Percentiles rank a stretch among this genome's conserved stretches.
Conservation (phyloP, 768 basidiomycete genomes). For the Austroboletus eburneus region DNA sequence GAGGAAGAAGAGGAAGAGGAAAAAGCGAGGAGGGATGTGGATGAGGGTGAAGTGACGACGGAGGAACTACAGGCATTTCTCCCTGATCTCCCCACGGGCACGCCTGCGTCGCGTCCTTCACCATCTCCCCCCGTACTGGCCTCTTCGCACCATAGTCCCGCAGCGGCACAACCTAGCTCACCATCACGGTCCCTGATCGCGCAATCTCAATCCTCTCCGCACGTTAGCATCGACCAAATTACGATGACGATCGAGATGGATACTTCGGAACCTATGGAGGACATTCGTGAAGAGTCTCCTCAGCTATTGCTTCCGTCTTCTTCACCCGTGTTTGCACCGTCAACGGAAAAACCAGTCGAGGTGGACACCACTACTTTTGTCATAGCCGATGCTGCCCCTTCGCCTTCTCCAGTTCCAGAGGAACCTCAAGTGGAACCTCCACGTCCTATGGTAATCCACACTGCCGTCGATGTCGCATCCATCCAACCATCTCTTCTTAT, state of each 20-base stretch:
- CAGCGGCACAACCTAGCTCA: conserved; percentile 18
- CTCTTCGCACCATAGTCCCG: conserved; percentile 13
- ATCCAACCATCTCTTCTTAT: conserved; percentile 30
- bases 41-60: not conserved
- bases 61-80: not conserved
- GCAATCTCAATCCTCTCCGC: conserved; percentile 10
- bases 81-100: conserved; percentile 1
- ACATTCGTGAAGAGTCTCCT: conserved; percentile 21
- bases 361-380: not conserved
- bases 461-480: conserved; percentile 27
- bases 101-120: conserved; percentile 11
- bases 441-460: conserved; percentile 21
- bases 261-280: conserved; percentile 17
- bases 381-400: not conserved
- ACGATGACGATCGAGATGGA: conserved; percentile 13
- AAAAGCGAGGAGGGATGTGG: conserved; percentile 12
- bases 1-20: conserved; percentile 14
- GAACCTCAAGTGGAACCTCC: no score
- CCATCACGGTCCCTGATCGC: conserved; percentile 8
- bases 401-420: conserved; percentile 3
- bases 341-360: not conserved
- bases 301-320: conserved; percentile 22
- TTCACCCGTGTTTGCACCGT: conserved; percentile 11
- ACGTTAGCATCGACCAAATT: conserved; percentile 2
- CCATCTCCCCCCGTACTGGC: conserved; percentile 15